Evolutionary conservation across 352 stramenopile genomes (phyloP).

Genomic region (Globisporangium yorkense): DNA sequence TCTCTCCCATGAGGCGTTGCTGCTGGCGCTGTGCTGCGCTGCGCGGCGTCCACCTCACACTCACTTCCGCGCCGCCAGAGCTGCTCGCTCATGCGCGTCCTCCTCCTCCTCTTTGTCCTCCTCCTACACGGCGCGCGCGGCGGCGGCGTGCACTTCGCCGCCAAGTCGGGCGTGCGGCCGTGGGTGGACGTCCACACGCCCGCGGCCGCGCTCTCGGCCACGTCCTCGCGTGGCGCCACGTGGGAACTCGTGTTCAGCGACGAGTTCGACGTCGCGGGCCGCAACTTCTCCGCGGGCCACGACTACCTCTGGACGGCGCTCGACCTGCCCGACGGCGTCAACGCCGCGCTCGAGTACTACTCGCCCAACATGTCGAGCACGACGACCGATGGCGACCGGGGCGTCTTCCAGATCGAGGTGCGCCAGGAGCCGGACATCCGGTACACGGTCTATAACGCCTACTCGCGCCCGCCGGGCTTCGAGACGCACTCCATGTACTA

Average conservation of each 20-base stretch:
- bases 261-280: conserved; percentile 66
- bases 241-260: conserved; percentile 78
- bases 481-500: conserved; percentile 33
- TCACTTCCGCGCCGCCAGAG: too few relatives aligned
- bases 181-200: conserved; percentile 68
- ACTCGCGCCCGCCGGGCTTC: conserved; percentile 3
- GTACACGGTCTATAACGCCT: conserved; percentile 66
- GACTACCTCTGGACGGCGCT: conserved; percentile 93
- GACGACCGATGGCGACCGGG: conserved; percentile 12
- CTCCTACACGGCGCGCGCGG: not conserved
- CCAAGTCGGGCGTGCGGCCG: conserved; percentile 46
- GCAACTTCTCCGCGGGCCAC: conserved; percentile 80
- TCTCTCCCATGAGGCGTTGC: not conserved
- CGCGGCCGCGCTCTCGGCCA: conserved; percentile 13
- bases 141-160: conserved; percentile 21
- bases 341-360: conserved; percentile 65
- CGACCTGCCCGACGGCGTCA: conserved; percentile 66
- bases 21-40: too few relatives aligned
- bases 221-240: conserved; percentile 37
- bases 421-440: conserved; percentile 27
- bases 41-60: too few relatives aligned
- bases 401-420: conserved; percentile 35
- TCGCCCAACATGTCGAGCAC: conserved; percentile 58
- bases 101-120: too few relatives aligned
- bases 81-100: too few relatives aligned